Percentiles rank a stretch among this genome's conserved stretches.
Conservation (phyloP, 306 rosid species). For the Luffa acutangula region DNA sequence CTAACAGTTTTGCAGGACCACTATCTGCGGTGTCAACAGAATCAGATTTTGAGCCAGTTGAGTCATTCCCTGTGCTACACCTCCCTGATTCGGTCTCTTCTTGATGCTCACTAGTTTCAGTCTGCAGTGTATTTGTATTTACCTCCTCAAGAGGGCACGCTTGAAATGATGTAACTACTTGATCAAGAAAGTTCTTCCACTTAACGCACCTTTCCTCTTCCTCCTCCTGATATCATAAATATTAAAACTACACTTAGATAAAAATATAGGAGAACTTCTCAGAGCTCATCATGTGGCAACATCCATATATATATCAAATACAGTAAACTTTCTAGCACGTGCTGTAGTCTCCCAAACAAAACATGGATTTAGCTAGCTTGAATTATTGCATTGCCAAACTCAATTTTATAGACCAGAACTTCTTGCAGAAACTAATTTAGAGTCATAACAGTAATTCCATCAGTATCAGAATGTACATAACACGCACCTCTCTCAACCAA, state of each 20-base stretch:
- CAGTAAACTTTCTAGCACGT: background rate
- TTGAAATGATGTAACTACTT: slow-evolving; percentile 26
- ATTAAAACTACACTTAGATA: slow-evolving; percentile 6
- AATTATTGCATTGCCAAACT: background rate
- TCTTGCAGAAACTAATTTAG: background rate
- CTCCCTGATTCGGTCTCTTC: slow-evolving; percentile 24
- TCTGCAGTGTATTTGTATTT: slow-evolving; percentile 21
- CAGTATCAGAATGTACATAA: background rate
- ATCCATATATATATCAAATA: background rate
- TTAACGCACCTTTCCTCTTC: slow-evolving; percentile 66
- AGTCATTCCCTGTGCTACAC: slow-evolving; percentile 26
- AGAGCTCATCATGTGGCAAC: background rate
- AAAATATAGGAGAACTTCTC: background rate
- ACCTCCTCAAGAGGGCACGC: slow-evolving; percentile 24
- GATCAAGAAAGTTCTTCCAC: slow-evolving; percentile 71
- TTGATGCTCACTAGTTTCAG: slow-evolving; percentile 29
- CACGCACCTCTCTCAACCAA: background rate
- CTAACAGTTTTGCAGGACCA: slow-evolving; percentile 30
- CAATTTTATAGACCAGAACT: background rate
- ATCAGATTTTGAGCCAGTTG: slow-evolving; percentile 23
- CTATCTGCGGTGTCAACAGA: slow-evolving; percentile 27
- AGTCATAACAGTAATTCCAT: background rate
- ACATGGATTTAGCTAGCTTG: background rate
- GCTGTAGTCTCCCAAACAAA: background rate
- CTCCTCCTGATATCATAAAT: slow-evolving; percentile 61